These are phyloP conservation scores for Nepenthes gracilis DNA, from an alignment of 148 eudicot genomes.

Conservation along the genomic window DNA sequence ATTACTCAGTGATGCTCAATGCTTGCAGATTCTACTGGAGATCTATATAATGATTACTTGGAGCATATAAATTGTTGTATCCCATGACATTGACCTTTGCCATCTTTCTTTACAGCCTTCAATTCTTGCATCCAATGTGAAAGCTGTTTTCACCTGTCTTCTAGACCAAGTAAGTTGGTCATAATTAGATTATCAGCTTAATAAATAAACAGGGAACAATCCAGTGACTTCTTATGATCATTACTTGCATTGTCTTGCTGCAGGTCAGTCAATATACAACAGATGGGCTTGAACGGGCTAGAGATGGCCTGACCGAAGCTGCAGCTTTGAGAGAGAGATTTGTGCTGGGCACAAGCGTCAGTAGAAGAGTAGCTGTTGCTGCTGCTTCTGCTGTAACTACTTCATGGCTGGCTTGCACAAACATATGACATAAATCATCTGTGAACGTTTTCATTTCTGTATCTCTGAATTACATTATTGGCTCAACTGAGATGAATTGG, in stretches of 20 bases:
- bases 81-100: conserved; percentile 9
- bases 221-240: background rate
- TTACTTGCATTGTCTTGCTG: conserved; percentile 3
- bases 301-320: conserved; percentile 92
- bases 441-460: background rate
- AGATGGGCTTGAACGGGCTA: conserved; percentile 89
- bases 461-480: conserved; percentile 3
- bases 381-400: conserved; percentile 97
- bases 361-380: conserved; percentile 95
- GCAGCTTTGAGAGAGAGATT: conserved; percentile 88
- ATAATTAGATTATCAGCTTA: background rate
- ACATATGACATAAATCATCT: background rate
- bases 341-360: conserved; percentile 74
- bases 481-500: conserved; percentile 8
- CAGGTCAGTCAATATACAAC: conserved; percentile 89
- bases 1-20: too few species aligned
- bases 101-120: conserved; percentile 56
- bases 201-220: background rate
- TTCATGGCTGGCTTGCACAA: conserved; percentile 5
- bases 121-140: conserved; percentile 79
- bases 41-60: background rate
- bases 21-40: background rate
- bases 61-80: background rate
- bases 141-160: conserved; percentile 84
- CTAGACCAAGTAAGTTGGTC: conserved; percentile 75